These are phyloP conservation scores for Cordyceps cicadae DNA, from an alignment of 2,329 filamentous ascomycete species.

Conservation along the genomic window DNA sequence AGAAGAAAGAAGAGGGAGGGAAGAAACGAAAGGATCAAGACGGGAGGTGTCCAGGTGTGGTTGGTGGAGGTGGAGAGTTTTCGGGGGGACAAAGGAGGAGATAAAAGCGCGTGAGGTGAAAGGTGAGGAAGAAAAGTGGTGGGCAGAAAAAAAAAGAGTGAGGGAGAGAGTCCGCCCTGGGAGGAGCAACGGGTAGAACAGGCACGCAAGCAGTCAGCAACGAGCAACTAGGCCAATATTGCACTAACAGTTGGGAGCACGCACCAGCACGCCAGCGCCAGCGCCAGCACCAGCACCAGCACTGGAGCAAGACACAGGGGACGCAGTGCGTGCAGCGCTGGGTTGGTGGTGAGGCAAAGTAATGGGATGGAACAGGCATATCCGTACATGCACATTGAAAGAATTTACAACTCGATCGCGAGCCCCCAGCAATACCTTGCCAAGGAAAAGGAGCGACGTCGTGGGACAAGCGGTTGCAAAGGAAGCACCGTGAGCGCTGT, in stretches of 20 bases:
- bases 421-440: background rate
- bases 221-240: background rate
- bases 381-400: background rate
- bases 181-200: background rate
- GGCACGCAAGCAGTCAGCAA: slow-evolving; percentile 5
- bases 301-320: slow-evolving; percentile 3
- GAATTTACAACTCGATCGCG: background rate
- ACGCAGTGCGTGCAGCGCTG: background rate
- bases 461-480: background rate
- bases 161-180: background rate
- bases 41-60: background rate
- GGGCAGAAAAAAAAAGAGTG: slow-evolving; percentile 4
- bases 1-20: slow-evolving; percentile 6
- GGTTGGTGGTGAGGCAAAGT: background rate
- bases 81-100: slow-evolving; percentile 9
- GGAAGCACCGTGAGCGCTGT: background rate
- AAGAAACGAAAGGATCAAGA: slow-evolving; percentile 9
- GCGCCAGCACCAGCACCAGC: slow-evolving; percentile 5
- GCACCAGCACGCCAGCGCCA: background rate
- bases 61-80: slow-evolving; percentile 9
- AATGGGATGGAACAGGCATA: background rate
- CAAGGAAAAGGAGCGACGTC: background rate
- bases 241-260: slow-evolving; percentile 3
- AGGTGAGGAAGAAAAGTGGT: background rate
- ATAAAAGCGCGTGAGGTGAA: background rate